These are phyloP conservation scores for Furcasterigmium sp. DNA, from an alignment of 2,329 filamentous ascomycete genomes.

Conservation along the genomic window DNA sequence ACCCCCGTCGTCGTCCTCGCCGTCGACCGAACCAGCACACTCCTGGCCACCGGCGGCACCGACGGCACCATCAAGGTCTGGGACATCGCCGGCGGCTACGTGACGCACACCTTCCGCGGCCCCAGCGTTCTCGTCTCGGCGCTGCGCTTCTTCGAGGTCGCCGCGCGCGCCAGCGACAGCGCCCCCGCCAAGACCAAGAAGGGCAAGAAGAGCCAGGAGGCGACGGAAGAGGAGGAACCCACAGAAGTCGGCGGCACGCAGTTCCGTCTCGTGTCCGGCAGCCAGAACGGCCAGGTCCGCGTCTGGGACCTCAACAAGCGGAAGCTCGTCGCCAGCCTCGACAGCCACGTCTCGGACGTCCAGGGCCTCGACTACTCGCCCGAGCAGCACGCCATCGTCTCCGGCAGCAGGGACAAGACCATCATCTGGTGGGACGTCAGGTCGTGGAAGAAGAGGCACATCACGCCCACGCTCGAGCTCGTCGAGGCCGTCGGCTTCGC, in stretches of 20 bases:
- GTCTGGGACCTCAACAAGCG: conserved; percentile 90
- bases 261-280: conserved; percentile 83
- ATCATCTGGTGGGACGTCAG: conserved; percentile 84
- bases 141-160: conserved; percentile 81
- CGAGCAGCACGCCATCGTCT: conserved; percentile 70
- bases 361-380: conserved; percentile 77
- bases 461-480: conserved; percentile 79
- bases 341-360: conserved; percentile 95
- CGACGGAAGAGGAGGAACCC: conserved; percentile 26
- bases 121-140: conserved; percentile 90
- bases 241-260: conserved; percentile 38
- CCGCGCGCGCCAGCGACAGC: conserved; percentile 33
- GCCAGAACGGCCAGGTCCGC: conserved; percentile 87
- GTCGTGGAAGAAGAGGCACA: conserved; percentile 77
- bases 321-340: conserved; percentile 68
- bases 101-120: conserved; percentile 92
- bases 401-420: conserved; percentile 87
- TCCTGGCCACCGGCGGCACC: conserved; percentile 87
- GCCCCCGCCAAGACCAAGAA: conserved; percentile 33
- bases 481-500: conserved; percentile 82
- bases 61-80: conserved; percentile 95
- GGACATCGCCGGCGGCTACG: conserved; percentile 86
- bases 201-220: conserved; percentile 37
- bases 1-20: conserved; percentile 85
- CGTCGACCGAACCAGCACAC: conserved; percentile 79